phyloP scores from a whole-genome alignment of 2,329 filamentous ascomycete species.

The Simplicillium aogashimaense region DNA sequence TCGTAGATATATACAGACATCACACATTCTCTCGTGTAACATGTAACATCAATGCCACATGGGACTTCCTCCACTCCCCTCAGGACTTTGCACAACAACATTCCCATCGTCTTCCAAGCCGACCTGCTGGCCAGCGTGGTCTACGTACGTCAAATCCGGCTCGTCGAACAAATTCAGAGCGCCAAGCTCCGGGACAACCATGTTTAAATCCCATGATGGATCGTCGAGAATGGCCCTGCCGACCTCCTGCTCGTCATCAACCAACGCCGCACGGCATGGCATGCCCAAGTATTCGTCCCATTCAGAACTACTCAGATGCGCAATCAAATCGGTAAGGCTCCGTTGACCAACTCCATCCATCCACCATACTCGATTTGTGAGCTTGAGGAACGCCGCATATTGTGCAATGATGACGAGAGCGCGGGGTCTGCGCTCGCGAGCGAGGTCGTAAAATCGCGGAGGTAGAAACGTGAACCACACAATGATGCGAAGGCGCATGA shows the following conservation, averaged over 20 bases:
- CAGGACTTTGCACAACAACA: too few species aligned
- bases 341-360: constrained; percentile 32
- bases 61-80: too few species aligned
- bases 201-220: not conserved
- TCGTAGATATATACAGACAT: too few species aligned
- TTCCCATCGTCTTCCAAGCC: too few species aligned
- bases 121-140: not conserved
- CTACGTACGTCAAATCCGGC: not conserved
- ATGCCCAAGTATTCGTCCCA: constrained; percentile 31
- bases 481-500: constrained; percentile 38
- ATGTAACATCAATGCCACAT: too few species aligned
- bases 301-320: constrained; percentile 22
- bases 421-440: constrained; percentile 28
- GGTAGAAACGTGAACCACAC: constrained; percentile 44
- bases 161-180: too few species aligned
- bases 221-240: constrained; percentile 1
- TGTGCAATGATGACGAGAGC: constrained; percentile 42
- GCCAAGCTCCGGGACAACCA: not conserved
- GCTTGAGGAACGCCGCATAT: constrained; percentile 40
- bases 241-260: constrained; percentile 13
- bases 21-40: too few species aligned
- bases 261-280: constrained; percentile 26
- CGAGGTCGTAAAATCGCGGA: constrained; percentile 30
- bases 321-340: constrained; percentile 33
- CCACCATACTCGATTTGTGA: constrained; percentile 38